Percentiles rank a stretch among this genome's conserved stretches.
Evolutionary conservation across 2,329 filamentous ascomycete species (phyloP).

Genomic region (Trichoderma arundinaceum): DNA sequence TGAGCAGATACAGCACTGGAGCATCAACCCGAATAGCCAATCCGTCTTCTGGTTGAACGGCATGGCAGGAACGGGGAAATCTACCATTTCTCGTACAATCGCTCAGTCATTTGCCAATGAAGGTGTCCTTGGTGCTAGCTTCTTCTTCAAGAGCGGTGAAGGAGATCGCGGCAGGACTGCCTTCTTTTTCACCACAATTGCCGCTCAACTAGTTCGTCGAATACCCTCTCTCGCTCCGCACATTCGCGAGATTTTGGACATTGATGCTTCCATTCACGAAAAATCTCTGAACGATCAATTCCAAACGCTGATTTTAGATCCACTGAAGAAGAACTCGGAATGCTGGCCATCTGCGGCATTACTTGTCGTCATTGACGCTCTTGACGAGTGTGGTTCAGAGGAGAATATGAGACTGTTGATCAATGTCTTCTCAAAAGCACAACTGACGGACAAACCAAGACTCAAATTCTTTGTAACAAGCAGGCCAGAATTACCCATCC

Average conservation of each 20-base stretch:
- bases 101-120: slow-evolving; percentile 26
- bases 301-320: slow-evolving; percentile 47
- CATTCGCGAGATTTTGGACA: slow-evolving; percentile 42
- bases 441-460: slow-evolving; percentile 30
- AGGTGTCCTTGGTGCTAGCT: slow-evolving; percentile 44
- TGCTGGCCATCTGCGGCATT: not conserved
- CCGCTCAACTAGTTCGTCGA: slow-evolving; percentile 41
- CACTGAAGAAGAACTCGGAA: slow-evolving; percentile 36
- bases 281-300: slow-evolving; percentile 48
- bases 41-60: slow-evolving; percentile 47
- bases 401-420: slow-evolving; percentile 43
- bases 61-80: slow-evolving; percentile 49
- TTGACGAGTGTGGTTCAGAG: slow-evolving; percentile 41
- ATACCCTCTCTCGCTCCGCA: slow-evolving; percentile 40
- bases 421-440: slow-evolving; percentile 31
- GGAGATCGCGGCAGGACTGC: slow-evolving; percentile 45
- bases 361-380: slow-evolving; percentile 46
- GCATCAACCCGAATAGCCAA: slow-evolving; percentile 33
- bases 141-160: slow-evolving; percentile 54
- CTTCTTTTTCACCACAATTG: slow-evolving; percentile 50
- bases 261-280: slow-evolving; percentile 39
- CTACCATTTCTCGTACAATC: slow-evolving; percentile 46
- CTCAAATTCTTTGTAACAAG: slow-evolving; percentile 51
- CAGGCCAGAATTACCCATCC: slow-evolving; percentile 48
- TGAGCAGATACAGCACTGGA: slow-evolving; percentile 38